Percentiles rank a stretch among this genome's conserved stretches.
Conservation (phyloP, 139 green algal species). For the Coccomyxa sp. region DNA sequence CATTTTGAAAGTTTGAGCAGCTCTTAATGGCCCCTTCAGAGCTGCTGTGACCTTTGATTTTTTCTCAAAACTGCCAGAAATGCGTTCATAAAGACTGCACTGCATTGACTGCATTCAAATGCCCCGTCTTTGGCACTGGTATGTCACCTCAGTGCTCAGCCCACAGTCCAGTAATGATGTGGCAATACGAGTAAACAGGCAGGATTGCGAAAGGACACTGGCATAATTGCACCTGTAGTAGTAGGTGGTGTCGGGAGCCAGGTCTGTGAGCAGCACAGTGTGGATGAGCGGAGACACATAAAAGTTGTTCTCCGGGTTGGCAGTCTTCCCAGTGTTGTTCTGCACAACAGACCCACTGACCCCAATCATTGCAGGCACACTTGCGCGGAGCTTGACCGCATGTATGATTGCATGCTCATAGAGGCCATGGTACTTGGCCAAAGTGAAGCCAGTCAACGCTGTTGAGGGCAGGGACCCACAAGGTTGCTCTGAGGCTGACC, state of each 20-base stretch:
- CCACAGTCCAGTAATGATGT: background rate
- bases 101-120: background rate
- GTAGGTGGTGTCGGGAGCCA: slow-evolving; percentile 18
- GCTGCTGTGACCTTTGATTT: no score
- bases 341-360: background rate
- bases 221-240: slow-evolving; percentile 29
- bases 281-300: background rate
- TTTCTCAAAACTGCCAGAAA: no score
- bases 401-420: no score
- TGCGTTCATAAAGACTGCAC: background rate
- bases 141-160: background rate
- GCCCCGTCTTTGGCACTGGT: background rate
- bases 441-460: no score
- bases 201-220: background rate
- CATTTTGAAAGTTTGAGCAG: no score
- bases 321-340: background rate
- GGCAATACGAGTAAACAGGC: background rate
- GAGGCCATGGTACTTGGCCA: no score
- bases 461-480: no score
- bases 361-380: no score
- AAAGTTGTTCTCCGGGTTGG: background rate
- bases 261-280: background rate
- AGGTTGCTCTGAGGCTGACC: background rate
- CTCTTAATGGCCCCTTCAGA: no score
- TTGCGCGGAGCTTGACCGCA: no score